phyloP scores from a whole-genome alignment of 495 filamentous ascomycete genomes.

The Chaetomium cochliodes region DNA sequence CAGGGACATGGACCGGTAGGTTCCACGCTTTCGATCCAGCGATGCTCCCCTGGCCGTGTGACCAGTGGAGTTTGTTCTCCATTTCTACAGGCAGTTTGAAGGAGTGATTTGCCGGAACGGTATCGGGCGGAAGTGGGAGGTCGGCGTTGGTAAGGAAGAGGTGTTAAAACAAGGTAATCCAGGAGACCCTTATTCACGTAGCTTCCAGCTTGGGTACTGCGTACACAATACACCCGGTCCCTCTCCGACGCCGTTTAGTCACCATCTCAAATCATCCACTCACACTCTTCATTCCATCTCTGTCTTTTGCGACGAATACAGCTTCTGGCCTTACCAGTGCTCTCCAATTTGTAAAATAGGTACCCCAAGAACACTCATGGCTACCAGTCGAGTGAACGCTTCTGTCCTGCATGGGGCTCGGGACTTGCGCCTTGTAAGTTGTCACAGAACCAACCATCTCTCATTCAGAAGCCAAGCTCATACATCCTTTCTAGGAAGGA shows the following conservation, averaged over 20 bases:
- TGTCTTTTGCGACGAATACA: neutral
- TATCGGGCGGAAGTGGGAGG: neutral
- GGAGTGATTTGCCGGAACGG: conserved; percentile 1
- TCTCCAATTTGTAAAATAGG: neutral
- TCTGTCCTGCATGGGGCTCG: conserved; percentile 69
- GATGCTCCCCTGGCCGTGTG: neutral
- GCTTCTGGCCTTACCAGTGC: neutral
- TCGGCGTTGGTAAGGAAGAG: neutral
- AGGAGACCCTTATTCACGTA: neutral
- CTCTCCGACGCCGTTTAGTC: too few relatives aligned
- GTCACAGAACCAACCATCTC: neutral
- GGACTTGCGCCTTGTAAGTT: conserved; percentile 63
- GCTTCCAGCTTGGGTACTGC: too few relatives aligned
- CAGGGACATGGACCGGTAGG: neutral
- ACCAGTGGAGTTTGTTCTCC: neutral
- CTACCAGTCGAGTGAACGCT: conserved; percentile 46
- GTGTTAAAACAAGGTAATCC: neutral
- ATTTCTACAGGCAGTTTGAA: neutral
- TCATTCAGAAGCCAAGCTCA: conserved; percentile 2
- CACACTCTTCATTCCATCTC: neutral
- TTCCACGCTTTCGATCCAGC: neutral
- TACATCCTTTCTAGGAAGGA: conserved; percentile 44
- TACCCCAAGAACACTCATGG: conserved; percentile 15
- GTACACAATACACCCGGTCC: too few relatives aligned
- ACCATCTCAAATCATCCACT: too few relatives aligned